Evolutionary conservation across 1,284 basidiomycete species (phyloP).

Genomic region (Tilletia indica): DNA sequence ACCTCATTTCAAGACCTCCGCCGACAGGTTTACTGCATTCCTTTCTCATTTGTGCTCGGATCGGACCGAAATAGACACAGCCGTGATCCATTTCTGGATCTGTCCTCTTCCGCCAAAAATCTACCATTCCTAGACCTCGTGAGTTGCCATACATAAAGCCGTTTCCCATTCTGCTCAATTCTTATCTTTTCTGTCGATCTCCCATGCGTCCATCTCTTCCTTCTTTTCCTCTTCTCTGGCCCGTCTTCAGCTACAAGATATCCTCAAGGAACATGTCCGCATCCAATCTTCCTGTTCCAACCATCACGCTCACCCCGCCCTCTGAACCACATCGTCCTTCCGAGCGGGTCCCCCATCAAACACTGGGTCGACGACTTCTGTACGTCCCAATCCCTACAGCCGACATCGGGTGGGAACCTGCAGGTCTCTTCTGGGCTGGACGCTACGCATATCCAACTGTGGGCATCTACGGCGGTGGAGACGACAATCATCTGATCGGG

Average conservation of each 20-base stretch:
- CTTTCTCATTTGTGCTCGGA: too few relatives aligned
- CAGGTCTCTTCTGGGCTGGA: slow-evolving; percentile 47
- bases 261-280: not conserved
- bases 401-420: slow-evolving; percentile 48
- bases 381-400: slow-evolving; percentile 48
- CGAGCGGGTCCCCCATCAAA: slow-evolving; percentile 33
- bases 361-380: slow-evolving; percentile 35
- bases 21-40: too few relatives aligned
- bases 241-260: not conserved
- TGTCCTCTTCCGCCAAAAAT: too few relatives aligned
- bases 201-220: not conserved
- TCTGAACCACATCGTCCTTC: slow-evolving; percentile 29
- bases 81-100: too few relatives aligned
- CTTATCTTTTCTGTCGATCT: not conserved
- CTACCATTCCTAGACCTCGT: too few relatives aligned
- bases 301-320: slow-evolving; percentile 40
- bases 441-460: slow-evolving; percentile 37
- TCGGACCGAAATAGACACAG: too few relatives aligned
- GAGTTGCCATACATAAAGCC: too few relatives aligned
- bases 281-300: slow-evolving; percentile 30
- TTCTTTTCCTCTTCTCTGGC: not conserved
- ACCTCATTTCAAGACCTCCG: too few relatives aligned
- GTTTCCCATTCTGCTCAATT: too few relatives aligned
- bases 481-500: slow-evolving; percentile 25
- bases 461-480: slow-evolving; percentile 24